Evolutionary conservation across 1,284 basidiomycete genomes (phyloP).

Genomic region (Sanghuangporus weigelae): DNA sequence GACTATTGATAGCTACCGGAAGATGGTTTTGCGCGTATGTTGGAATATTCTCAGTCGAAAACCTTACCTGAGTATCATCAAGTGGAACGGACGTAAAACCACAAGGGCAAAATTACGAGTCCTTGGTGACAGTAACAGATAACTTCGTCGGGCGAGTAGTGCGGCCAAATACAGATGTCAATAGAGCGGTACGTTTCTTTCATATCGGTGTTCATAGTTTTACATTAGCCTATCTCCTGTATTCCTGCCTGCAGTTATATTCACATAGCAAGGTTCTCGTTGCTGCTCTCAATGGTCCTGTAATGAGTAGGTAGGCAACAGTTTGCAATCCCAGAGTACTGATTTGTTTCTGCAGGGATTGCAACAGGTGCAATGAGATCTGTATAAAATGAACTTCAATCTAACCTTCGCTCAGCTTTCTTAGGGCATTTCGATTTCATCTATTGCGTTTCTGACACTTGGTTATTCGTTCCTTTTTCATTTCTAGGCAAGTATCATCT

Average conservation of each 20-base stretch:
- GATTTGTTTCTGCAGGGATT: constrained; percentile 43
- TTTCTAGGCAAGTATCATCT: constrained; percentile 49
- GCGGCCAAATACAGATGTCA: constrained; percentile 51
- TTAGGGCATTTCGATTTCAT: constrained; percentile 72
- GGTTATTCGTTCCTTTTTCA: constrained; percentile 61
- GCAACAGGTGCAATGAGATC: constrained; percentile 44
- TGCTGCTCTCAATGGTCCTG: constrained; percentile 69
- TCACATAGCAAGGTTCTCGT: constrained; percentile 59
- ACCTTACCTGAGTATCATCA: neutral
- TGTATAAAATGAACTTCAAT: neutral
- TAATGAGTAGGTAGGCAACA: constrained; percentile 49
- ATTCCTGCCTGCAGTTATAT: constrained; percentile 42
- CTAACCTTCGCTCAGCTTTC: constrained; percentile 40
- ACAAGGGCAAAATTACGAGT: constrained; percentile 11
- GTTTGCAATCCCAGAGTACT: neutral
- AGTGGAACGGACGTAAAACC: constrained; percentile 52
- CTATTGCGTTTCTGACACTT: constrained; percentile 53
- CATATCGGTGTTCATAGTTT: neutral
- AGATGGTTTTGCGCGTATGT: constrained; percentile 70
- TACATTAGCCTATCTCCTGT: neutral
- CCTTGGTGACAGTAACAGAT: constrained; percentile 29
- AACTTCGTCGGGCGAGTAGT: constrained; percentile 39
- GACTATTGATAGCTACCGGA: constrained; percentile 43
- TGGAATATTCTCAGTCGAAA: neutral
- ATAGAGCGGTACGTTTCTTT: constrained; percentile 48